phyloP scores from a whole-genome alignment of 306 rosid species.

The Arachis hypogaea region DNA sequence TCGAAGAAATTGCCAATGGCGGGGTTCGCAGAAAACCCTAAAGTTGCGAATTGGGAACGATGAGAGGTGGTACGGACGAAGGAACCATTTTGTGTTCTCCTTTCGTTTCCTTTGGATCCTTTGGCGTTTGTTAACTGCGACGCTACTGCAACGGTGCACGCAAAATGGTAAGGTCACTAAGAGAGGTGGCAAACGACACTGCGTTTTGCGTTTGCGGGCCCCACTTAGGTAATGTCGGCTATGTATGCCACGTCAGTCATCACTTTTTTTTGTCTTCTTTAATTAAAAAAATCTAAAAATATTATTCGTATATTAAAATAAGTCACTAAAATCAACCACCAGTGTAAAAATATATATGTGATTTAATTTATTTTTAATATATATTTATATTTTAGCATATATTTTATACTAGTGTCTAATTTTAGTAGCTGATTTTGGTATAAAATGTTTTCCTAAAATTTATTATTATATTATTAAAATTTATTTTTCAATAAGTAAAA shows the following conservation, averaged over 20 bases:
- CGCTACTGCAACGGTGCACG: neutral
- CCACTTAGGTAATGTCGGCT: too few species aligned
- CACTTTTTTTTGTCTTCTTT: too few species aligned
- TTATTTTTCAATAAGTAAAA: too few species aligned
- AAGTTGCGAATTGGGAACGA: neutral
- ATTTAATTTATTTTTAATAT: too few species aligned
- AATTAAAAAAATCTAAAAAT: neutral
- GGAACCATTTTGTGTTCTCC: neutral
- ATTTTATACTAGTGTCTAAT: too few species aligned
- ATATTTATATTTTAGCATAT: too few species aligned
- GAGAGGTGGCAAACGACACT: neutral
- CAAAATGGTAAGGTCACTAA: neutral
- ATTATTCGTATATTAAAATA: too few species aligned
- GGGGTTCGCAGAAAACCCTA: neutral
- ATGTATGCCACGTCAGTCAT: neutral
- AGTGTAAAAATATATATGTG: too few species aligned
- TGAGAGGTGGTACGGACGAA: neutral
- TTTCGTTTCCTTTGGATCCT: neutral
- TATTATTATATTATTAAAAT: too few species aligned
- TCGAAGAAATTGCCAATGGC: neutral
- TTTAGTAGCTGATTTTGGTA: too few species aligned
- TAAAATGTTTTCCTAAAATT: too few species aligned
- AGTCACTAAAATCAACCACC: too few species aligned
- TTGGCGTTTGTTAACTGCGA: neutral
- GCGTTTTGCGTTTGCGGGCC: neutral